Evolutionary conservation across 2,329 filamentous ascomycete genomes (phyloP), one percentile per base, ranked within the genome.

Genomic region (Fusarium buxicola): DNA sequence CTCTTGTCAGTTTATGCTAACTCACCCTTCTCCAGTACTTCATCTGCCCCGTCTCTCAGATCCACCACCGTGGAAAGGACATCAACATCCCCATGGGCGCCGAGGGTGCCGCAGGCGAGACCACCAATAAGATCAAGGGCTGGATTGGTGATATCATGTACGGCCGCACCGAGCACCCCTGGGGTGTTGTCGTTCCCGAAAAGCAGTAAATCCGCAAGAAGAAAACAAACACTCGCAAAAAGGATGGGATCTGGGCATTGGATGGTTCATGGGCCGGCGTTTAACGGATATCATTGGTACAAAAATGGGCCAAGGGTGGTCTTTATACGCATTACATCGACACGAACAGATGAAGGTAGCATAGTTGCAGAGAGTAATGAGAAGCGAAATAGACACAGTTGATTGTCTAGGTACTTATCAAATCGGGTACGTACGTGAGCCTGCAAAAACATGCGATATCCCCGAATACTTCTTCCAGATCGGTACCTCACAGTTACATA

Each of bases 81-180:
- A 81, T 92, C 59, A 72, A 82, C 63, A 84, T 92, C 55, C 83
- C 86, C 46, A 86, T 89, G 80, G 84, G 82, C 46, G 76, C 78
- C 46, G 76, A 82, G 51, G 82, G 81, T 40, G 60, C 69, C 4
- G 66, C 73, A n/a, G 88, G 85, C 41, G 74, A 81, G 36, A 82
- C 87, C 69, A 88, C 87, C n/a, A 71, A 76, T 68, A 80, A 81
- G 75, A 78, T 92, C 74, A 92, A 91, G 82, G 77, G 77, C 32
- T 89, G 85, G 84, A 78, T 93, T 63, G 80, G 82, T 63, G 86
- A 89, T 65, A 91, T 93, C 77, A 92, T 92, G 88, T 92, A 89
- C 74, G 90, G 90, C 58, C 83, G 83, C 55, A 85, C 84, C 71
- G 72, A 88, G 55, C 89, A 92, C 73, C 79, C 85, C 43, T 93